Base-by-base conservation (phyloP, 2,329 filamentous ascomycete genomes). In the Diaporthe velutina region DNA sequence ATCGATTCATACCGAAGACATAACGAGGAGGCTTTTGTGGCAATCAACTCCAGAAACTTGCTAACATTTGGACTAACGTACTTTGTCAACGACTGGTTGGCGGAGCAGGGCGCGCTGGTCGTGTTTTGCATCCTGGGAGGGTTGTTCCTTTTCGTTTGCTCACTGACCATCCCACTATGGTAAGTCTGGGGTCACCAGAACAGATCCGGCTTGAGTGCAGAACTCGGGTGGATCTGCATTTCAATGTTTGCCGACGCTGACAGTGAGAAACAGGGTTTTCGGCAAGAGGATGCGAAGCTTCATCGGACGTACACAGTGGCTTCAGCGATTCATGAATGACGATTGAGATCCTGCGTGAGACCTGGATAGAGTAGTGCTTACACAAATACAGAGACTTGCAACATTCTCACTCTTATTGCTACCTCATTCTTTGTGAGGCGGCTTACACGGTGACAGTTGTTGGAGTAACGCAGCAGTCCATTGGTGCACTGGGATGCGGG, bases 21-120 rank as follows among this genome's bases (percentile, higher is more conserved):
- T 71, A 85, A 84, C 40, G 86, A 87, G 78, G 87, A 88, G 79
- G 86, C 86, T 2, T 88, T 89, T 76, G 87, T 88, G 25, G 86
- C 86, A 19, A 87, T 88, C 79, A 88, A 88, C 74, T 84, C 86
- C 7, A 82, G 86, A 70, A 87, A 88, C 73, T 76, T 88, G 40
- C 76, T 88, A 17, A 87, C 85, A 0, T 88, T 88, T 74, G 85
- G 85, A 2, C 75, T 87, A 64, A 87, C 85, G 2, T 86, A 85
- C 67, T 85, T 85, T 75, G 83, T 84, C 75, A 85, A 85, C 71
- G 80, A 81, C 76, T 85, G 84, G 84, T 77, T 85, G 3, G 80
- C 77, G 9, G 80, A 77, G 57, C 81, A 84, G 58, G 84, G 84
- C 0, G 78, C 83, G 0, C 77, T 85, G 17, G 76, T 79, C 17